A percentile compares a stretch with the other conserved stretches of the same genome.
Conservation (phyloP, 208 protist genomes). For the Histomonas meleagridis region DNA sequence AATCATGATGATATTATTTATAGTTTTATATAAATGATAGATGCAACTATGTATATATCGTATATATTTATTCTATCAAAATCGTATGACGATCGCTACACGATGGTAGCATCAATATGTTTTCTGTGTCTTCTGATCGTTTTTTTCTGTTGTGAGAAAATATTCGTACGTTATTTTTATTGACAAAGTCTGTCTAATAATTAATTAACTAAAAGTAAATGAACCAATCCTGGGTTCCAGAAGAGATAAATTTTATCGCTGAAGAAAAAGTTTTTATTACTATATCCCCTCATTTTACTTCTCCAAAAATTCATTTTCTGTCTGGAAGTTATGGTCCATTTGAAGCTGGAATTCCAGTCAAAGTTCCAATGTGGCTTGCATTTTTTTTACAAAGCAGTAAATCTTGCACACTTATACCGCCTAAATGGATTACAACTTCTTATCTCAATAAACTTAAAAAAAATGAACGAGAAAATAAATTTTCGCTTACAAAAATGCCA, state of each 20-base stretch:
- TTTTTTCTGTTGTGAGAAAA: too few relatives aligned
- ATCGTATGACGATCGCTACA: too few relatives aligned
- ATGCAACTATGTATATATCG: too few relatives aligned
- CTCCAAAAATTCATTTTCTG: not conserved
- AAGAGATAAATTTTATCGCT: not conserved
- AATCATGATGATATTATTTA: too few relatives aligned
- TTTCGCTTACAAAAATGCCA: not conserved
- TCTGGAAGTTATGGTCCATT: not conserved
- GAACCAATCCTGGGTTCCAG: not conserved
- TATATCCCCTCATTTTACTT: not conserved
- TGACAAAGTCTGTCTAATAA: too few relatives aligned
- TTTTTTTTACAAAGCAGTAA: not conserved
- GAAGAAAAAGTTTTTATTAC: not conserved
- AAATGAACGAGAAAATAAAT: not conserved
- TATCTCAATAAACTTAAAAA: not conserved
- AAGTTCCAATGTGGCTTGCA: slow-evolving; percentile 6
- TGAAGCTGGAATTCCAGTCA: not conserved
- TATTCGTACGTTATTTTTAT: too few relatives aligned
- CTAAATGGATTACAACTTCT: not conserved
- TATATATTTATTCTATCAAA: too few relatives aligned
- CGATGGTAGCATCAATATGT: too few relatives aligned
- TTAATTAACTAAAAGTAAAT: too few relatives aligned
- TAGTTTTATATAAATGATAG: too few relatives aligned
- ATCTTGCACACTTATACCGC: not conserved
- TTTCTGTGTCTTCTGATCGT: too few relatives aligned